phyloP scores from a whole-genome alignment of 2,329 filamentous ascomycete species.

The Sclerotinia spermophila region DNA sequence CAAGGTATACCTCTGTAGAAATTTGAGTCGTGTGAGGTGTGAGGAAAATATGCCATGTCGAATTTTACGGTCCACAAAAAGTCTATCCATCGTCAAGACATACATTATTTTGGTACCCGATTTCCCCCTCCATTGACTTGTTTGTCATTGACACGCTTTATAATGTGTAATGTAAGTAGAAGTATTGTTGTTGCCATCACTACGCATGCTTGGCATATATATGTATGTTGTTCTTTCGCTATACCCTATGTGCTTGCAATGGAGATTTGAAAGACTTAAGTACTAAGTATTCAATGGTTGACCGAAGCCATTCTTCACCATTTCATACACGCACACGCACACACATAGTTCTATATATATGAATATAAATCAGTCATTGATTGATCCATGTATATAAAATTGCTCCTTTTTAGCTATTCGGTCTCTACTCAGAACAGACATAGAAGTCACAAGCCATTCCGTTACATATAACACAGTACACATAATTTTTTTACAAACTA shows the following conservation, averaged over 20 bases:
- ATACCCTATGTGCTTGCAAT: neutral
- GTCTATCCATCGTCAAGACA: neutral
- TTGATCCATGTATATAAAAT: neutral
- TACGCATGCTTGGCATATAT: neutral
- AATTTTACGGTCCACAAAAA: neutral
- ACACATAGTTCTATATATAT: too few species aligned
- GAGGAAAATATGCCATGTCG: neutral
- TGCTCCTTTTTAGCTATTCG: neutral
- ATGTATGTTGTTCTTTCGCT: neutral
- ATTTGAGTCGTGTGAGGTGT: neutral
- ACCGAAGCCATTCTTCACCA: neutral
- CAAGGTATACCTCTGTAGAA: constrained; percentile 1
- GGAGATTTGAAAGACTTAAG: neutral
- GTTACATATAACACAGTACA: too few species aligned
- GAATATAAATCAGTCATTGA: too few species aligned
- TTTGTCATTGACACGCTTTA: neutral
- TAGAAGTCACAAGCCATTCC: neutral
- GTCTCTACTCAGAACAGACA: neutral
- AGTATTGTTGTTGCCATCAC: neutral
- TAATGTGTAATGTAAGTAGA: neutral
- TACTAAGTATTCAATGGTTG: neutral
- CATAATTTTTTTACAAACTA: too few species aligned
- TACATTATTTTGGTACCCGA: too few species aligned
- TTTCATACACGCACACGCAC: too few species aligned
- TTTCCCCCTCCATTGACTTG: neutral